Conservation (phyloP, 1,284 basidiomycete species). For the Papiliotrema flavescens region DNA sequence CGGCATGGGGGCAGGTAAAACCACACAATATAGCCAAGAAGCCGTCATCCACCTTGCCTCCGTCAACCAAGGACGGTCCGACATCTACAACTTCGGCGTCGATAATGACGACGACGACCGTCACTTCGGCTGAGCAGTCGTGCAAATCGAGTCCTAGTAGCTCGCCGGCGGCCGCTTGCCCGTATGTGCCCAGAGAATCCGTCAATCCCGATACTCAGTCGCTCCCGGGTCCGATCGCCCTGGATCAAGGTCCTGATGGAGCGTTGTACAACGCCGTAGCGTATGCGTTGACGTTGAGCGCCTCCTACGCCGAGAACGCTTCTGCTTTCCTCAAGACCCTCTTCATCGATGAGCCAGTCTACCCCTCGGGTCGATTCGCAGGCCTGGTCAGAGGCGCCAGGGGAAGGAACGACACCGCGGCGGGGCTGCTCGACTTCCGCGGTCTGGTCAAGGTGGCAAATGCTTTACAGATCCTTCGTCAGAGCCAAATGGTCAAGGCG, state of each 20-base stretch:
- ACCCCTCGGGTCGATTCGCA: slow-evolving; percentile 62
- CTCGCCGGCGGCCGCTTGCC: not conserved
- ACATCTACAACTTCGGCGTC: too few relatives aligned
- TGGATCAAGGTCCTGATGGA: not conserved
- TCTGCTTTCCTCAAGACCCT: slow-evolving; percentile 31
- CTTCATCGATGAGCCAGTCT: slow-evolving; percentile 61
- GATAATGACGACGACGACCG: too few relatives aligned
- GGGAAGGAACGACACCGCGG: slow-evolving; percentile 54
- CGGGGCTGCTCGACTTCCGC: slow-evolving; percentile 58
- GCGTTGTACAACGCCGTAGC: not conserved
- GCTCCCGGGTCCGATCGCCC: not conserved
- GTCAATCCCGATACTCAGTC: not conserved
- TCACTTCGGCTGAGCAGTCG: too few relatives aligned
- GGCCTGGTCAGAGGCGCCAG: slow-evolving; percentile 64
- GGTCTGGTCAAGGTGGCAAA: slow-evolving; percentile 61
- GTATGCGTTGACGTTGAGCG: not conserved
- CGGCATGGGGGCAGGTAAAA: too few relatives aligned
- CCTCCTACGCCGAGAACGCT: slow-evolving; percentile 48
- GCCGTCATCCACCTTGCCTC: too few relatives aligned
- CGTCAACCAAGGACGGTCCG: too few relatives aligned
- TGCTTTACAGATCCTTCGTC: slow-evolving; percentile 56
- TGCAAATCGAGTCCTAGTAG: not conserved
- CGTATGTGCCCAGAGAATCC: not conserved
- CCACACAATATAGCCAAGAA: too few relatives aligned
- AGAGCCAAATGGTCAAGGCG: slow-evolving; percentile 57